Evolutionary conservation across 768 basidiomycete species (phyloP), one percentile per base, ranked within the genome.

Genomic region (Boletus tomentosulus): DNA sequence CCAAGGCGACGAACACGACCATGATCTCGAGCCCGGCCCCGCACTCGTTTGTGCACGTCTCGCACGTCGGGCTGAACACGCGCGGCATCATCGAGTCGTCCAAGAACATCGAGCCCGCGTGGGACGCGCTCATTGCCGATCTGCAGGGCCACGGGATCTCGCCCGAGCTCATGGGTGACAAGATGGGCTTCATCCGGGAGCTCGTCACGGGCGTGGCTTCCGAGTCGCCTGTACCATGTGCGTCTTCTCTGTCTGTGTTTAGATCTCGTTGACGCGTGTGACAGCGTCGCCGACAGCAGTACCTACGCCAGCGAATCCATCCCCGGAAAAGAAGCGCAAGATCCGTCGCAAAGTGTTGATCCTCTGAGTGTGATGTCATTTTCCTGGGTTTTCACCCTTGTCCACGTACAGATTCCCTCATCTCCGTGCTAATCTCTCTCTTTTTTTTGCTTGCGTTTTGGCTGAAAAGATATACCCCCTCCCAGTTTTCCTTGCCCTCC

Each of bases 11-110:
- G 30, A 57, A 57, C 53, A 46, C 43, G 27, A 27, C 43, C 15
- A 71, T 80, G 71, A 81, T 87, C 57, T 85, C 85, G 13, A 64
- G 76, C 16, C 85, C 86, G 0, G 68, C 77, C 0, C 76, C 80
- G 4, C 75, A 81, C 52, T 82, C 85, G 22, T 87, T 87, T 65
- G 78, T 79, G 53, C 86, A 88, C 61, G 74, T 86, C 50, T 77
- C 80, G 22, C 86, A 87, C 64, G 77, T 87, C 48, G 85, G 85
- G 8, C 68, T 84, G 46, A 78, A 76, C 59, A 71, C 69, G 50
- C 71, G 75, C 8, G 81, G 81, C 4, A 66, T 70, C 50, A 74
- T 82, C 57, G 81, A 84, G 68, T 74, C 78, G 9, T 79, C 78
- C 44, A 76, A 75, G 46, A 78, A 76, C 55, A 70, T 82, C 38